These are phyloP conservation scores for Penicillium hordei DNA, from an alignment of 2,329 filamentous ascomycete genomes.

Conservation along the genomic window DNA sequence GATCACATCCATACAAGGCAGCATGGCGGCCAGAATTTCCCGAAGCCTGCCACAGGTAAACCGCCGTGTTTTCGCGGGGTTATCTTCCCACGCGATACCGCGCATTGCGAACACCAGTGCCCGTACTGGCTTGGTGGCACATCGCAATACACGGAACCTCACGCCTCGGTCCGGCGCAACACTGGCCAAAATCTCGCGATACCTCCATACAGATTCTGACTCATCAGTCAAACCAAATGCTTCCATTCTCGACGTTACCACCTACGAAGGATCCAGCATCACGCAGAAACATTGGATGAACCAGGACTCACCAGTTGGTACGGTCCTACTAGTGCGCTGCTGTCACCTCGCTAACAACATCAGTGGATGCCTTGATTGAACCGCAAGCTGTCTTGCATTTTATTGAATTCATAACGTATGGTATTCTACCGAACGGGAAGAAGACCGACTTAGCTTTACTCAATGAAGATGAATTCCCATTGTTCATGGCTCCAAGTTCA, in stretches of 20 bases:
- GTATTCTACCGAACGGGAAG: too few species aligned
- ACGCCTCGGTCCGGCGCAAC: constrained; percentile 1
- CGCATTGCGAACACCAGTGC: background rate
- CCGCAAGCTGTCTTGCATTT: too few species aligned
- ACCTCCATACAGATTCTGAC: constrained; percentile 4
- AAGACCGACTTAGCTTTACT: too few species aligned
- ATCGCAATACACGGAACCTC: background rate
- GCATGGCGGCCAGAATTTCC: constrained; percentile 4
- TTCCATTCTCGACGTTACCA: background rate
- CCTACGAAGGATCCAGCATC: constrained; percentile 1
- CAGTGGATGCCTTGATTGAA: too few species aligned
- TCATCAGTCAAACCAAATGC: background rate
- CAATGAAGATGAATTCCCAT: too few species aligned
- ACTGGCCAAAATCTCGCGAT: constrained; percentile 1
- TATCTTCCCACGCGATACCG: background rate
- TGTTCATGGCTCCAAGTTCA: too few species aligned
- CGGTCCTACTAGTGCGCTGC: background rate
- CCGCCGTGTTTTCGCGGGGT: background rate
- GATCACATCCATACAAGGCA: background rate
- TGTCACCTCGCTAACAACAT: too few species aligned
- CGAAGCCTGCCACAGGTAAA: constrained; percentile 4
- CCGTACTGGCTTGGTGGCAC: background rate
- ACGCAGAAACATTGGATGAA: constrained; percentile 12
- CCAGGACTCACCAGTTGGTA: constrained; percentile 6
- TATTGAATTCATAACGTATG: too few species aligned